phyloP scores from a whole-genome alignment of 73 alveolate genomes.

The Paramecium caudatum region DNA sequence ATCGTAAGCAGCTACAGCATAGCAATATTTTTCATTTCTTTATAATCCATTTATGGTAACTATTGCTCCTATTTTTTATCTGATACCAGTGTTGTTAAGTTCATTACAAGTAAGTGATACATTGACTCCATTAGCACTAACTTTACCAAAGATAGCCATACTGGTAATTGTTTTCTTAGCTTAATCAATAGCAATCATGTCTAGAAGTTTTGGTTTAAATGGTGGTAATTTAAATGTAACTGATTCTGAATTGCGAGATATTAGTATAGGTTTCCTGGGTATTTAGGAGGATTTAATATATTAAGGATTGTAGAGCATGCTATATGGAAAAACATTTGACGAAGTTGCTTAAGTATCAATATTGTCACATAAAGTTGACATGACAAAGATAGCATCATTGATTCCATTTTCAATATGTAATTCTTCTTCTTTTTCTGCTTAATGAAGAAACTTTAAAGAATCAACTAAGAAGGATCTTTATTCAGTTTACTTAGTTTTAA shows the following conservation, averaged over 20 bases:
- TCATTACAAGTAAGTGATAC: conserved; percentile 71
- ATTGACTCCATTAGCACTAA: conserved; percentile 87
- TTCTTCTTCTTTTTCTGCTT: conserved; percentile 82
- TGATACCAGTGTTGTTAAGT: conserved; percentile 84
- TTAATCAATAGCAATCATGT: conserved; percentile 78
- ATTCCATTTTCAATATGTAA: conserved; percentile 71
- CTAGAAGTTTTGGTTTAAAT: conserved; percentile 78
- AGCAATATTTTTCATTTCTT: conserved; percentile 94
- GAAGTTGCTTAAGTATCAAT: conserved; percentile 67
- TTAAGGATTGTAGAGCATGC: conserved; percentile 74
- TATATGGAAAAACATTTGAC: conserved; percentile 81
- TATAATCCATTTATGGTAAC: conserved; percentile 89
- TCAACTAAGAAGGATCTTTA: conserved; percentile 79
- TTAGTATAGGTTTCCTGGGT: conserved; percentile 86
- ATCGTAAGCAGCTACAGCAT: conserved; percentile 95
- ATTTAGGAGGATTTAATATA: conserved; percentile 79
- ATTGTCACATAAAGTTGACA: conserved; percentile 79
- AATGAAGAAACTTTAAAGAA: conserved; percentile 78
- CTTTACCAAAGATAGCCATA: conserved; percentile 87
- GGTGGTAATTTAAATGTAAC: conserved; percentile 85
- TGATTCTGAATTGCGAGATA: conserved; percentile 82
- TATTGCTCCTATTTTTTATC: conserved; percentile 80
- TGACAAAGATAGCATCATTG: conserved; percentile 83
- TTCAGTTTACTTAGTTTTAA: conserved; percentile 81
- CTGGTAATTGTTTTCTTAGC: conserved; percentile 80